Percentiles rank a stretch among this genome's conserved stretches.
These are phyloP conservation scores for Cordyceps fumosorosea DNA, from an alignment of 2,329 filamentous ascomycete species.

Conservation along the genomic window DNA sequence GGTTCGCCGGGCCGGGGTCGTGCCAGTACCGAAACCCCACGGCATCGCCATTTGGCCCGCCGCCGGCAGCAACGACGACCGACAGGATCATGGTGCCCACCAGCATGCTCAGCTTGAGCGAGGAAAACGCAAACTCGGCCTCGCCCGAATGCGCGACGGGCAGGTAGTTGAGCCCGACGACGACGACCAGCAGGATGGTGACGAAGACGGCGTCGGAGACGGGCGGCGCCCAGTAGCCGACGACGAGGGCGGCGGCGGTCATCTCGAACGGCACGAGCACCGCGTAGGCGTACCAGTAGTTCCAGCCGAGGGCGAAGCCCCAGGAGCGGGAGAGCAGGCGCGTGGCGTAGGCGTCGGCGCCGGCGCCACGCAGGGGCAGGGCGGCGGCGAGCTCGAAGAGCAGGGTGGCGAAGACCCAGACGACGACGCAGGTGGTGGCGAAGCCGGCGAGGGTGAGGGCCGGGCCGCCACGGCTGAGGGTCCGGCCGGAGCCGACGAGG, in stretches of 20 bases:
- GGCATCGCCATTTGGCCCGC: background rate
- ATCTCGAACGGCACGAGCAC: conserved; percentile 1
- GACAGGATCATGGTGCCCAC: background rate
- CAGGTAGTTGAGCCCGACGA: background rate
- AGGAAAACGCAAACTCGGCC: background rate
- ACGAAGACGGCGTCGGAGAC: background rate
- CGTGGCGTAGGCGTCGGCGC: background rate
- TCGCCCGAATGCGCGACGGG: conserved; percentile 5
- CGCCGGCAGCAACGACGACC: background rate
- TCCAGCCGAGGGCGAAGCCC: conserved; percentile 7
- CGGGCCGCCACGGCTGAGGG: conserved; percentile 5
- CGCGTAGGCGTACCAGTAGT: conserved; percentile 8
- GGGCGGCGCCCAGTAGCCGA: background rate
- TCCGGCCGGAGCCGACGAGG: conserved; percentile 4
- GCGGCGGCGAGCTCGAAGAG: background rate
- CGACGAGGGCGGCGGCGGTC: background rate
- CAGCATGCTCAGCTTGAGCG: background rate
- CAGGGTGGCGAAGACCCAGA: background rate
- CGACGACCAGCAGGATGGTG: background rate
- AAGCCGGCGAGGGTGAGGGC: conserved; percentile 1
- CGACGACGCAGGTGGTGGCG: background rate
- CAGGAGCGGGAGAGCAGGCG: background rate
- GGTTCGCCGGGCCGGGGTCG: background rate
- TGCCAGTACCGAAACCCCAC: conserved; percentile 3
- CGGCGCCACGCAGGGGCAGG: background rate